phyloP scores from a whole-genome alignment of 495 filamentous ascomycete species.

The Xylaria cubensis region DNA sequence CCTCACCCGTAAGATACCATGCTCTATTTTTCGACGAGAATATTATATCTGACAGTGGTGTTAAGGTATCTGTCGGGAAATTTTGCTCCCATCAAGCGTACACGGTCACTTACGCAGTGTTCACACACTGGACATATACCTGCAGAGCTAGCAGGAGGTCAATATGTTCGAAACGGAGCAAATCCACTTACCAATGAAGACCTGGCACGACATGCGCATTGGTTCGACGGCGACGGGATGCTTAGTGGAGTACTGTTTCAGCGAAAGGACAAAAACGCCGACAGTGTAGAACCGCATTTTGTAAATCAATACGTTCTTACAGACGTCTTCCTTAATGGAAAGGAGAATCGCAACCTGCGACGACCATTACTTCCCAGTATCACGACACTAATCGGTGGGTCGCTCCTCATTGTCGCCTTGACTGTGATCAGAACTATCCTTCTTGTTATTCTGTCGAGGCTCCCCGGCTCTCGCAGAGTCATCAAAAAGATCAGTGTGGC shows the following conservation, averaged over 20 bases:
- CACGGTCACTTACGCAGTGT: conserved; percentile 57
- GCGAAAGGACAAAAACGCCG: conserved; percentile 35
- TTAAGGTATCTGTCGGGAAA: conserved; percentile 63
- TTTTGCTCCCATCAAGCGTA: conserved; percentile 65
- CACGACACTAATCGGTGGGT: conserved; percentile 62
- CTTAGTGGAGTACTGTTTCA: conserved; percentile 67
- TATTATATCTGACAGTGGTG: background rate
- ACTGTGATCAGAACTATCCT: conserved; percentile 58
- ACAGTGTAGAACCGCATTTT: conserved; percentile 60
- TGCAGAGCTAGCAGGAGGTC: conserved; percentile 63
- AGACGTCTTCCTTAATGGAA: conserved; percentile 62
- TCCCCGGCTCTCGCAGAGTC: conserved; percentile 57
- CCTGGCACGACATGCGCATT: conserved; percentile 62
- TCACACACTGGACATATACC: conserved; percentile 61
- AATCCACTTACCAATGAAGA: conserved; percentile 70
- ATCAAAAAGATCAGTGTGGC: conserved; percentile 70
- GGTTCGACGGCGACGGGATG: conserved; percentile 79
- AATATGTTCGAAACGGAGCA: conserved; percentile 73
- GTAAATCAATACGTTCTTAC: conserved; percentile 70
- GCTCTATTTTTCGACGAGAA: background rate
- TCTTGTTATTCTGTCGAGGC: conserved; percentile 58
- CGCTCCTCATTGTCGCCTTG: conserved; percentile 50
- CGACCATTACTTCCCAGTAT: conserved; percentile 67
- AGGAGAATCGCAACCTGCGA: conserved; percentile 47
- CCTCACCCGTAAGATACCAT: conserved; percentile 22